Percentiles rank a stretch among this genome's conserved stretches.
Conservation (phyloP, 495 filamentous ascomycete genomes). For the Aspergillus haitiensis region DNA sequence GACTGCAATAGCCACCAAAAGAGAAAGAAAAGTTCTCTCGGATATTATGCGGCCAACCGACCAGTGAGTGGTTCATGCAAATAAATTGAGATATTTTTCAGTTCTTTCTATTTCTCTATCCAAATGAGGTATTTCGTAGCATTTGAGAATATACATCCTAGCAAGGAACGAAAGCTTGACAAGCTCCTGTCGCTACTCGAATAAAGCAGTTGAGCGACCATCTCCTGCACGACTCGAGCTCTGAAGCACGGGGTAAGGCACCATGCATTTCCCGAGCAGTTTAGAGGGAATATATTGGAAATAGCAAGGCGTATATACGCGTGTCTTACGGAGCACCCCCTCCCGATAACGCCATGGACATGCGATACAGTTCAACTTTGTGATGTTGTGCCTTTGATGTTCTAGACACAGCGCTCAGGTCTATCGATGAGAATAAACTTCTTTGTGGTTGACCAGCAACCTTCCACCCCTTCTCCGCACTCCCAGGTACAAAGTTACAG, state of each 20-base stretch:
- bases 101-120: not conserved
- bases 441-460: conserved; percentile 5
- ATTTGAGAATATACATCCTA: not conserved
- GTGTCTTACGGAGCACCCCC: conserved; percentile 14
- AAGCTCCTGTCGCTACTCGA: not conserved
- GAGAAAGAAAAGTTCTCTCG: not conserved
- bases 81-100: not conserved
- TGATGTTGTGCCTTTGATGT: conserved; percentile 9
- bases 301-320: not conserved
- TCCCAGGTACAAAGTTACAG: not conserved
- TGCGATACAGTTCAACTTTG: not conserved
- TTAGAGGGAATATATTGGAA: not conserved
- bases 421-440: conserved; percentile 1
- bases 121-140: not conserved
- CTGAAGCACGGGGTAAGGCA: conserved; percentile 13
- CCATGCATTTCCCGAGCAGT: conserved; percentile 8
- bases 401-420: conserved; percentile 6
- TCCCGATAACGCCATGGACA: not conserved
- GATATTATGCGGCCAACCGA: conserved; percentile 6
- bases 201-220: not conserved
- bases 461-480: not conserved
- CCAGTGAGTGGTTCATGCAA: conserved; percentile 3
- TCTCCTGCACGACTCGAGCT: not conserved
- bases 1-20: not conserved
- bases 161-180: not conserved